Conservation (phyloP, 192 early-diverging fungal species). For the Fimicolochytrium jonesii region DNA sequence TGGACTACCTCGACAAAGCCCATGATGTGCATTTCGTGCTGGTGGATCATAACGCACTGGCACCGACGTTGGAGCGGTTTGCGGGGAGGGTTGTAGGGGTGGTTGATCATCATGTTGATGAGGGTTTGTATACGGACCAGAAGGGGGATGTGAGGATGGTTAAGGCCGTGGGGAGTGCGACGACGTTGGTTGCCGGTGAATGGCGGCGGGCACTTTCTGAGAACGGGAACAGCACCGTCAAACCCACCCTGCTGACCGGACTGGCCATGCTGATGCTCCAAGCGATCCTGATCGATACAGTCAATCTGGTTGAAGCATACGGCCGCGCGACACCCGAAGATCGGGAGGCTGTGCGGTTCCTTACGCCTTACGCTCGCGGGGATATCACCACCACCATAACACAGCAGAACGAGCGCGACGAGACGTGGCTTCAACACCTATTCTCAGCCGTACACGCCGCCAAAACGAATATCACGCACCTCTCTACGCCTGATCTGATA, state of each 20-base stretch:
- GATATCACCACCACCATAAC: too few species aligned
- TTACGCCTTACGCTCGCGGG: constrained; percentile 16
- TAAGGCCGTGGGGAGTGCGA: constrained; percentile 56
- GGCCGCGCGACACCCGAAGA: constrained; percentile 49
- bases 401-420: neutral
- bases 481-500: constrained; percentile 51
- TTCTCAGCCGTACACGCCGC: constrained; percentile 52
- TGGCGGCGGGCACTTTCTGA: neutral
- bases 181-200: constrained; percentile 48
- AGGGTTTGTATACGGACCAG: constrained; percentile 43
- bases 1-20: constrained; percentile 36
- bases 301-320: constrained; percentile 47
- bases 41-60: constrained; percentile 67
- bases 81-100: constrained; percentile 45
- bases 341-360: constrained; percentile 32
- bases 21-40: constrained; percentile 41
- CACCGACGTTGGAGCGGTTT: constrained; percentile 22
- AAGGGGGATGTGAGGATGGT: constrained; percentile 48
- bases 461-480: constrained; percentile 42
- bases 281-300: constrained; percentile 68
- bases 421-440: constrained; percentile 12
- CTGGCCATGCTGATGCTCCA: constrained; percentile 48
- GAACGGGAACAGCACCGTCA: neutral
- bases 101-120: constrained; percentile 72
- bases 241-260: constrained; percentile 2